phyloP scores from a whole-genome alignment of 148 eudicot genomes.

The Drosera capensis region DNA sequence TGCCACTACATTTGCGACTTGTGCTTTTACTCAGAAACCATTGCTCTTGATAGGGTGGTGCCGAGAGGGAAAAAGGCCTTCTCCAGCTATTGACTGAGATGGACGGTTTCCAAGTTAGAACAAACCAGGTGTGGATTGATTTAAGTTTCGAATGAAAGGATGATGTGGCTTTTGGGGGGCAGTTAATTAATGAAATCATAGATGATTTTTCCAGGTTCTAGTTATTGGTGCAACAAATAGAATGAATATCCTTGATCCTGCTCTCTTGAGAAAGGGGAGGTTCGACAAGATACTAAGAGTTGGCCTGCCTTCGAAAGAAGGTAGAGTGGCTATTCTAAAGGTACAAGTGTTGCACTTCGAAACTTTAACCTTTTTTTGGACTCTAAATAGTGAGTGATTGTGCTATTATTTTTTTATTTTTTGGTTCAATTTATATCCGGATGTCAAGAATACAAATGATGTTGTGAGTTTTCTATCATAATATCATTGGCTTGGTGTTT shows the following conservation, averaged over 20 bases:
- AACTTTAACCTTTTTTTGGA: not conserved
- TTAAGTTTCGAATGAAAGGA: not conserved
- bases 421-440: not conserved
- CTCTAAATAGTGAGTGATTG: not conserved
- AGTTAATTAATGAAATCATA: not conserved
- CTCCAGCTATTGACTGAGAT: constrained; percentile 88
- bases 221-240: constrained; percentile 93
- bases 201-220: constrained; percentile 32
- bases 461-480: too few relatives aligned
- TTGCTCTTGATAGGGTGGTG: constrained; percentile 52
- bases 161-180: not conserved
- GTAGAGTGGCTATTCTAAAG: constrained; percentile 77
- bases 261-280: constrained; percentile 77
- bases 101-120: constrained; percentile 87
- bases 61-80: constrained; percentile 95
- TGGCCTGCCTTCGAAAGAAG: constrained; percentile 87
- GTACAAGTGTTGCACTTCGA: constrained; percentile 13
- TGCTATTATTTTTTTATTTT: too few relatives aligned
- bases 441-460: too few relatives aligned
- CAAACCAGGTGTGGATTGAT: constrained; percentile 36
- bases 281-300: constrained; percentile 91
- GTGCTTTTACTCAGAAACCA: constrained; percentile 1
- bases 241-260: constrained; percentile 87
- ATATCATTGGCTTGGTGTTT: too few relatives aligned
- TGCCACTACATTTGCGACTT: too few relatives aligned